phyloP scores from a whole-genome alignment of 2,329 filamentous ascomycete species.

The Leptographium lundbergii region DNA sequence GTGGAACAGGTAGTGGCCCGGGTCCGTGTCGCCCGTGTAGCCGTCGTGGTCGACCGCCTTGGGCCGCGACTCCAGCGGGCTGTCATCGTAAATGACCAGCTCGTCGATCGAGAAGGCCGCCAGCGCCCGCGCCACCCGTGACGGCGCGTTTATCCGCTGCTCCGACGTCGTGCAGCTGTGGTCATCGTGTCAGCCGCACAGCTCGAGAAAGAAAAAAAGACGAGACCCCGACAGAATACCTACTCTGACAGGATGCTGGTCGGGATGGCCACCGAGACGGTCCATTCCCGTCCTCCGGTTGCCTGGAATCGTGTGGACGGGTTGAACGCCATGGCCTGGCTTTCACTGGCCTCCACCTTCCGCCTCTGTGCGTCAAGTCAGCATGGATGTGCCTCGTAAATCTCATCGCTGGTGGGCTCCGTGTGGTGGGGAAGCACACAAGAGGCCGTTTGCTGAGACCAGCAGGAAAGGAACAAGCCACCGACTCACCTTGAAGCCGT shows the following conservation, averaged over 20 bases:
- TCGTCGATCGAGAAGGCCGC: constrained; percentile 80
- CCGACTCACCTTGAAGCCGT: constrained; percentile 12
- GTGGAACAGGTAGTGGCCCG: constrained; percentile 68
- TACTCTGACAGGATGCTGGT: constrained; percentile 68
- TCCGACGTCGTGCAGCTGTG: constrained; percentile 58
- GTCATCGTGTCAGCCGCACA: not conserved
- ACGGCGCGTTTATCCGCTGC: constrained; percentile 59
- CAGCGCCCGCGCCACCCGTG: constrained; percentile 66
- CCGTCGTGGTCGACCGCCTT: constrained; percentile 34
- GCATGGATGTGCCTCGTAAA: not conserved
- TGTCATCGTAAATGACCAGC: constrained; percentile 69
- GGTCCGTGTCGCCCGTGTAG: constrained; percentile 60
- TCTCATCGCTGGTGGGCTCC: not conserved
- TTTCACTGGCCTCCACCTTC: constrained; percentile 25
- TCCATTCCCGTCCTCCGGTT: constrained; percentile 52
- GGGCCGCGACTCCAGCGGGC: constrained; percentile 31
- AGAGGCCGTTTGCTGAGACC: not conserved
- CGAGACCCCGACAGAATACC: constrained; percentile 8
- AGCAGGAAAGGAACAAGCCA: not conserved
- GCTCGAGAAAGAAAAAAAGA: not conserved
- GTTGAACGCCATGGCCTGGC: constrained; percentile 38
- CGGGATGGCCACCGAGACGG: constrained; percentile 64
- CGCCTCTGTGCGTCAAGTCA: constrained; percentile 28
- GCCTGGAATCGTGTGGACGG: constrained; percentile 59
- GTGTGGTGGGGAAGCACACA: not conserved